These are phyloP conservation scores for Ampelomyces quisqualis DNA, from an alignment of 2,329 filamentous ascomycete species.

Conservation along the genomic window DNA sequence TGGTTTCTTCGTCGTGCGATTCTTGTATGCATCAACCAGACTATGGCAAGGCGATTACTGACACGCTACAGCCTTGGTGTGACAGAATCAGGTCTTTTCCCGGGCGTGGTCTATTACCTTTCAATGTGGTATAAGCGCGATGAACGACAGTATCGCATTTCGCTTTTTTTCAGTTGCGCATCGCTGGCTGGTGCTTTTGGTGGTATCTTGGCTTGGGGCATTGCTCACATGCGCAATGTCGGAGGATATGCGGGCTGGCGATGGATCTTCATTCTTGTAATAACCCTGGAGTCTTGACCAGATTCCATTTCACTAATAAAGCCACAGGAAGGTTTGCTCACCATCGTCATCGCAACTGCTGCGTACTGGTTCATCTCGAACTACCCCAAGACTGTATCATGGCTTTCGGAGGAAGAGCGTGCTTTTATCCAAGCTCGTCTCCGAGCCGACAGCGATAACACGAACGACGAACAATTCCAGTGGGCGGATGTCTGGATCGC, in stretches of 20 bases:
- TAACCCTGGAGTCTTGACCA: neutral
- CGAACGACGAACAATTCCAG: conserved; percentile 65
- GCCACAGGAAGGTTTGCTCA: conserved; percentile 41
- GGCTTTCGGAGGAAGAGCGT: conserved; percentile 56
- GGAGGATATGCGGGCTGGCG: conserved; percentile 48
- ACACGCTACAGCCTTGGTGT: conserved; percentile 30
- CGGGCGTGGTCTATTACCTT: conserved; percentile 55
- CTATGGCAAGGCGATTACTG: neutral
- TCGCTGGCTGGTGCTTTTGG: conserved; percentile 62
- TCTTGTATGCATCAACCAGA: conserved; percentile 45
- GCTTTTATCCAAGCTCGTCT: conserved; percentile 63
- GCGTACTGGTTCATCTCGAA: conserved; percentile 64
- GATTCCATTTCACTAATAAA: no score
- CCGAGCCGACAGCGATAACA: conserved; percentile 68
- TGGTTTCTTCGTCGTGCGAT: conserved; percentile 50
- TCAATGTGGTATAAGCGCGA: conserved; percentile 64
- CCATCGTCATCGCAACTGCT: conserved; percentile 35
- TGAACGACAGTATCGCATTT: conserved; percentile 60
- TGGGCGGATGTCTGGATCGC: conserved; percentile 67
- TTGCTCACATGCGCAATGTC: conserved; percentile 62
- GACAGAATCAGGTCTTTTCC: conserved; percentile 42
- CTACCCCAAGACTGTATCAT: conserved; percentile 61
- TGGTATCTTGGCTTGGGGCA: conserved; percentile 60
- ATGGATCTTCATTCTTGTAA: conserved; percentile 47
- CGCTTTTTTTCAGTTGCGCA: conserved; percentile 61